Conservation (phyloP, 176 grass and related monocot genomes). For the Alopecurus myosuroides region DNA sequence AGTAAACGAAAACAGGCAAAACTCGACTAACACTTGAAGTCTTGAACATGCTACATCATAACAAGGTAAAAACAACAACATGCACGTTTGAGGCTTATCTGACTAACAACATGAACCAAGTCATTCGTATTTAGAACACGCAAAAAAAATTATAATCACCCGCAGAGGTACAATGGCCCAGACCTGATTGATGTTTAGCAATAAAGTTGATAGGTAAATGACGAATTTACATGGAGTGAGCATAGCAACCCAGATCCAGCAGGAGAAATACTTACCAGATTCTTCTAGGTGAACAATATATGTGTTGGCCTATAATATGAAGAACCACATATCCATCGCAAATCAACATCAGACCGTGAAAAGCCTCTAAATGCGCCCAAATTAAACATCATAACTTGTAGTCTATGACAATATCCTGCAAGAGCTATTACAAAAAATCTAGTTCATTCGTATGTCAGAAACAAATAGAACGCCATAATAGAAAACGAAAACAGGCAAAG, state of each 20-base stretch:
- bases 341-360: not conserved
- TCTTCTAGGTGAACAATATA: not conserved
- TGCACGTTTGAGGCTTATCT: not conserved
- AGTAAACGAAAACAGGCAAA: too few relatives aligned
- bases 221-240: too few relatives aligned
- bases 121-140: too few relatives aligned
- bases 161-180: too few relatives aligned
- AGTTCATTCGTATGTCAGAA: not conserved
- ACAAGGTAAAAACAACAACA: too few relatives aligned
- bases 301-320: not conserved
- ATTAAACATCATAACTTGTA: not conserved
- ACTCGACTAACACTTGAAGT: too few relatives aligned
- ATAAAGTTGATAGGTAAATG: too few relatives aligned
- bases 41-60: too few relatives aligned
- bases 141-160: too few relatives aligned
- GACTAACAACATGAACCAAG: not conserved
- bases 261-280: too few relatives aligned
- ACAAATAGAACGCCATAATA: not conserved
- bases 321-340: not conserved
- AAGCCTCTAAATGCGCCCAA: not conserved
- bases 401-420: not conserved
- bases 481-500: not conserved
- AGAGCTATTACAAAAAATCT: not conserved
- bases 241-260: too few relatives aligned
- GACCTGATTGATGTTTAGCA: too few relatives aligned